Conservation (phyloP, 1,139 yeast genomes). For the Yamadazyma oceani region DNA sequence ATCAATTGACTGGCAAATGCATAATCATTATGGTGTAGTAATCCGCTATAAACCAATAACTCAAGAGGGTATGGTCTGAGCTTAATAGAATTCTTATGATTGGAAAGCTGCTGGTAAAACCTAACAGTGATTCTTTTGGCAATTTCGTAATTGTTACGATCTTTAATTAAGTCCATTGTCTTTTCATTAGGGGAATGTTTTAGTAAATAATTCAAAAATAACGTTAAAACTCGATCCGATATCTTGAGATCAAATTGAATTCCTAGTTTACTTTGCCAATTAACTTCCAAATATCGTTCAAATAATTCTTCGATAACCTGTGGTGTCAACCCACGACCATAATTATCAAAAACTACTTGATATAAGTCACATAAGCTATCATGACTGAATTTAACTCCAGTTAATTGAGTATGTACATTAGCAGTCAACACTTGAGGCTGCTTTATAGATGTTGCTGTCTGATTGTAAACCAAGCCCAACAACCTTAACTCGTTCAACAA, state of each 20-base stretch:
- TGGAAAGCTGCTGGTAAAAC: slow-evolving; percentile 20
- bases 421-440: slow-evolving; percentile 26
- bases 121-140: slow-evolving; percentile 30
- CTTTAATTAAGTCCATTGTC: slow-evolving; percentile 18
- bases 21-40: slow-evolving; percentile 33
- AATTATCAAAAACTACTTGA: slow-evolving; percentile 11
- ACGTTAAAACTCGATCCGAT: slow-evolving; percentile 29
- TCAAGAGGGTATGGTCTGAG: slow-evolving; percentile 28
- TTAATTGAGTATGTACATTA: slow-evolving; percentile 29
- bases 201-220: slow-evolving; percentile 31
- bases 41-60: slow-evolving; percentile 29
- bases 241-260: slow-evolving; percentile 4
- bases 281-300: not conserved
- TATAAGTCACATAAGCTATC: slow-evolving; percentile 28
- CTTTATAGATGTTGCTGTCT: slow-evolving; percentile 7
- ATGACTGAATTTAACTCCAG: slow-evolving; percentile 25
- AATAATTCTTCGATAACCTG: slow-evolving; percentile 6
- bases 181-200: slow-evolving; percentile 22
- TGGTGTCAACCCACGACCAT: not conserved
- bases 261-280: not conserved
- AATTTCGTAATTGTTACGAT: slow-evolving; percentile 23
- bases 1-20: slow-evolving; percentile 35
- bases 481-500: slow-evolving; percentile 28
- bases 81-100: slow-evolving; percentile 14
- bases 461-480: slow-evolving; percentile 17